These are phyloP conservation scores for Penicillium paxilli DNA, from an alignment of 495 filamentous ascomycete genomes.

Conservation along the genomic window DNA sequence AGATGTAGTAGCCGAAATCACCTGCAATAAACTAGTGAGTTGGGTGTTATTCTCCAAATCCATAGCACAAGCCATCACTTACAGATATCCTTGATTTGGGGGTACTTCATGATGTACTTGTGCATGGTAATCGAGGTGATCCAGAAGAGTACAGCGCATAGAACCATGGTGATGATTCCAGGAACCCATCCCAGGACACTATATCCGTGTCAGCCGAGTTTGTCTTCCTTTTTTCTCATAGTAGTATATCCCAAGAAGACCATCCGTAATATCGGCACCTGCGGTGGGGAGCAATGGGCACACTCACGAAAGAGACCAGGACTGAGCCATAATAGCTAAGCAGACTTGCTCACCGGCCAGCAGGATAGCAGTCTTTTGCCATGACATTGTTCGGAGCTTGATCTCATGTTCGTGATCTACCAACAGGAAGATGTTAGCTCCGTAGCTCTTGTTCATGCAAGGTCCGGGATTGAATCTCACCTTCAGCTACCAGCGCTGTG, in stretches of 20 bases:
- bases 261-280: too few relatives aligned
- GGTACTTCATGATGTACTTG: constrained; percentile 48
- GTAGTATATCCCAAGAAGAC: too few relatives aligned
- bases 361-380: constrained; percentile 47
- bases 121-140: constrained; percentile 49
- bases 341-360: constrained; percentile 49
- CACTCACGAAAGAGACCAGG: constrained; percentile 46
- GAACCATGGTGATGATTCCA: constrained; percentile 42
- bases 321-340: constrained; percentile 51
- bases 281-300: too few relatives aligned
- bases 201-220: neutral
- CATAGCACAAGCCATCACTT: constrained; percentile 2
- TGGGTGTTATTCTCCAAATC: too few relatives aligned
- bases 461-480: too few relatives aligned
- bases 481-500: constrained; percentile 27
- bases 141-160: constrained; percentile 38
- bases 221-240: neutral
- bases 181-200: constrained; percentile 49
- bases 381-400: constrained; percentile 48
- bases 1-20: constrained; percentile 44
- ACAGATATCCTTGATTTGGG: constrained; percentile 49
- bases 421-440: neutral
- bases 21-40: constrained; percentile 4
- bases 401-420: constrained; percentile 47
- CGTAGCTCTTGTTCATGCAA: too few relatives aligned